Evolutionary conservation across 2,329 filamentous ascomycete species (phyloP), one percentile per base, ranked within the genome.

Genomic region (Alternaria triticina): DNA sequence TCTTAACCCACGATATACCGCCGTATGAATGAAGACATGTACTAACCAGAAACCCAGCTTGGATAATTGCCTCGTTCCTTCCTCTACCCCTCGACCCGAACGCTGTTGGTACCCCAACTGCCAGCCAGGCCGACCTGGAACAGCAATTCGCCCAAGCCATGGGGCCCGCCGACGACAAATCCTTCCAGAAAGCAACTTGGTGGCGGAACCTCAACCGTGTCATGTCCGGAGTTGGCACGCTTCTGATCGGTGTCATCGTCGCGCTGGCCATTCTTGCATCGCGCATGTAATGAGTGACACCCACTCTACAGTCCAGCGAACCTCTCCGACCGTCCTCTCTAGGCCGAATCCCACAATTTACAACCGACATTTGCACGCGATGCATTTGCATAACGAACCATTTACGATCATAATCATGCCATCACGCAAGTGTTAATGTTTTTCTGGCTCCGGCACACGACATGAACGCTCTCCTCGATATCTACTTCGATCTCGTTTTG

Each of bases 51-150:
- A 40, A 50, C 60, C 52, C 70, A 90, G 91, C 90, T 59, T 96
- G 93, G 93, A 91, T 95, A 82, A 83, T 93, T 66, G 93, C 90
- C 2, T 87, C 92, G 1, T 85, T 94, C 57, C 83, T 96, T 12
- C 91, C 92, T 1, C 80, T 96, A 7, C 91, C 91, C 10, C 82
- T 83, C 2, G 85, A 86, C 58, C 86, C 89, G 9, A 80, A 83
- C 20, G 36, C 47, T 20, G 22, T 36, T 30, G 71, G 80, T 1
- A 81, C 84, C 54, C 69, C 59, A 66, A 78, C 70, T 33, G 73
- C 67, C 65, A 79, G 73, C 67, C 79, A 74, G 56, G 65, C 73
- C 57, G 77, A 79, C 43, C 52, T 83, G 44, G 83, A 83, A 62
- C 78, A 79, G 45, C 82, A 84, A 20, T 79, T 85, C 49, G 78